A percentile compares a stretch with the other conserved stretches of the same genome.
These are phyloP conservation scores for Elongisporangium undulatum DNA, from an alignment of 352 stramenopile genomes.

Conservation along the genomic window DNA sequence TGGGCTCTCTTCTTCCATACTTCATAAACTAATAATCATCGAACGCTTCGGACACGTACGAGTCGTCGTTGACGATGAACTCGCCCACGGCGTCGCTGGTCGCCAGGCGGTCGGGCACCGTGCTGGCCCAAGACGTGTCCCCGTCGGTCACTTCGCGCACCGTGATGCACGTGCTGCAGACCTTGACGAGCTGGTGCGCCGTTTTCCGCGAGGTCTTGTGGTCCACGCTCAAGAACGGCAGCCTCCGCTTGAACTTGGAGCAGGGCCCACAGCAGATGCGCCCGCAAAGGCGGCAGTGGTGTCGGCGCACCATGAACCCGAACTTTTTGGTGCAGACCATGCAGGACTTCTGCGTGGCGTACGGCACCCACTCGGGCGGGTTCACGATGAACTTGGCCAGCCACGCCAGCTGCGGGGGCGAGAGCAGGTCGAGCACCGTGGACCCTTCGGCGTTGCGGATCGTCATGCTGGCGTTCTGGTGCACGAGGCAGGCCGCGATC, in stretches of 20 bases:
- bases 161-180: constrained; percentile 70
- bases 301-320: constrained; percentile 57
- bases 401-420: constrained; percentile 63
- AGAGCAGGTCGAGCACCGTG: constrained; percentile 73
- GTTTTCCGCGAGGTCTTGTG: constrained; percentile 38
- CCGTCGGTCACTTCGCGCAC: constrained; percentile 45
- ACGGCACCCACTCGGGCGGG: constrained; percentile 70
- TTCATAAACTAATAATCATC: constrained; percentile 39
- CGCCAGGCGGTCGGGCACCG: constrained; percentile 41
- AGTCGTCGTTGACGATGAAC: not conserved
- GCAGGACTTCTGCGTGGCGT: constrained; percentile 55
- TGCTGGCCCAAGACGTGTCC: constrained; percentile 52
- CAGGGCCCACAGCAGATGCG: constrained; percentile 78
- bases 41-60: constrained; percentile 9
- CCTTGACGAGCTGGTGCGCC: constrained; percentile 45
- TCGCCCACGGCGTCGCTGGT: constrained; percentile 44
- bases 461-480: constrained; percentile 60
- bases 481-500: constrained; percentile 59
- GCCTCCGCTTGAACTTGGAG: constrained; percentile 69
- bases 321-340: constrained; percentile 76
- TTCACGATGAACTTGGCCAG: constrained; percentile 74
- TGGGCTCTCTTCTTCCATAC: constrained; percentile 11
- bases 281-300: constrained; percentile 80
- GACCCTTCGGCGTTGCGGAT: constrained; percentile 70
- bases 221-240: constrained; percentile 47